Conservation (phyloP, 108 stramenopile species). For the Poteriospumella lacustris region DNA sequence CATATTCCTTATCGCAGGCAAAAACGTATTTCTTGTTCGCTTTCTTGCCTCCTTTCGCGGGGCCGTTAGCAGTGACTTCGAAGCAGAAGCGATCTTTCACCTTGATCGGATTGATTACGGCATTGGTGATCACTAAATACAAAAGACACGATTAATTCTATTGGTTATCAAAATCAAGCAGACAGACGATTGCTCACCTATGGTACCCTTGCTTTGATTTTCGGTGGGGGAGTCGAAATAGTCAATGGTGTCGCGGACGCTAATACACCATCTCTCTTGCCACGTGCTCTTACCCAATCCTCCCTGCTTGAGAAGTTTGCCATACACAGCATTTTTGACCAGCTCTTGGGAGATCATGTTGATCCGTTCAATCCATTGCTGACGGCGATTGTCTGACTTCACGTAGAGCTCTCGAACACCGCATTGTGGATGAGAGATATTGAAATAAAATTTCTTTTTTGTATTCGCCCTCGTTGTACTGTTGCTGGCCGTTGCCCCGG, state of each 20-base stretch:
- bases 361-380: slow-evolving; percentile 25
- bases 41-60: neutral
- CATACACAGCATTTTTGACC: neutral
- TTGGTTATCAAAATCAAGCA: neutral
- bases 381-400: neutral
- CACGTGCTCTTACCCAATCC: slow-evolving; percentile 3
- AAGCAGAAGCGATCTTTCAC: slow-evolving; percentile 14
- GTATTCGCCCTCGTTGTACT: neutral
- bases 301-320: slow-evolving; percentile 11
- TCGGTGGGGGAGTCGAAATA: slow-evolving; percentile 6
- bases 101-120: neutral
- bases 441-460: slow-evolving; percentile 23
- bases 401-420: slow-evolving; percentile 5
- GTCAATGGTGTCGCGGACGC: neutral
- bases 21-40: slow-evolving; percentile 21
- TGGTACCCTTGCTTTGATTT: slow-evolving; percentile 1
- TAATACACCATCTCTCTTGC: slow-evolving; percentile 30
- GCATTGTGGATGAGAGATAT: slow-evolving; percentile 25
- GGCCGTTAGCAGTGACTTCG: slow-evolving; percentile 12
- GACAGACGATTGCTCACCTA: slow-evolving; percentile 3
- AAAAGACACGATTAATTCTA: neutral
- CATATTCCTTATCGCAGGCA: slow-evolving; percentile 5
- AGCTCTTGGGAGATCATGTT: neutral
- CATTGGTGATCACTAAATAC: neutral
- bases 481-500: neutral